Evolutionary conservation across 2,329 filamentous ascomycete genomes (phyloP).

Genomic region (Bipolaris cookei): DNA sequence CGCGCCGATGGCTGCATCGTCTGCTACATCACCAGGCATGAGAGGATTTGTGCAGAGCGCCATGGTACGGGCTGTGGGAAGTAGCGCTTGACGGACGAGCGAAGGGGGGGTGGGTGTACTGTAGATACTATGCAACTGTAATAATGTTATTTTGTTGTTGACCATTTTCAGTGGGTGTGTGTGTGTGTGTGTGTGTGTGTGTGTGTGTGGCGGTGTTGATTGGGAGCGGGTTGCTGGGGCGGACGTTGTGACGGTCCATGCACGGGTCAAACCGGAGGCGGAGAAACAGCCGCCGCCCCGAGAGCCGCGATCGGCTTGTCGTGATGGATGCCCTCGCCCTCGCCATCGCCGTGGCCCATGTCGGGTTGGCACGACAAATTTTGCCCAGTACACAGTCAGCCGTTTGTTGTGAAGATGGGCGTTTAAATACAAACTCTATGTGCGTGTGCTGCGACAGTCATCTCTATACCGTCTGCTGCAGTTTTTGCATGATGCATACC

Average conservation of each 20-base stretch:
- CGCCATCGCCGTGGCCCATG: neutral
- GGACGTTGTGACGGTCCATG: neutral
- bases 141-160: neutral
- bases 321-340: constrained; percentile 11
- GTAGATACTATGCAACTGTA: neutral
- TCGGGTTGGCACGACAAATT: neutral
- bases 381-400: neutral
- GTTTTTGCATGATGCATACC: neutral
- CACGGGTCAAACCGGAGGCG: constrained; percentile 15
- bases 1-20: constrained; percentile 15
- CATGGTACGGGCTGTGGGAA: constrained; percentile 25
- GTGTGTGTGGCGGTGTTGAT: neutral
- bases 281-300: constrained; percentile 8
- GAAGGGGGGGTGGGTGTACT: neutral
- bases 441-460: neutral
- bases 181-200: neutral
- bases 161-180: neutral
- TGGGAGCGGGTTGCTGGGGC: constrained; percentile 7
- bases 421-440: too few relatives aligned
- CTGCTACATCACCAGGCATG: constrained; percentile 7
- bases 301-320: constrained; percentile 11
- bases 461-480: neutral
- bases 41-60: constrained; percentile 10
- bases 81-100: constrained; percentile 14
- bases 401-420: neutral